A percentile compares a stretch with the other conserved stretches of the same genome.
These are phyloP conservation scores for Diaporthe humulicola DNA, from an alignment of 2,329 filamentous ascomycete genomes.

Conservation along the genomic window DNA sequence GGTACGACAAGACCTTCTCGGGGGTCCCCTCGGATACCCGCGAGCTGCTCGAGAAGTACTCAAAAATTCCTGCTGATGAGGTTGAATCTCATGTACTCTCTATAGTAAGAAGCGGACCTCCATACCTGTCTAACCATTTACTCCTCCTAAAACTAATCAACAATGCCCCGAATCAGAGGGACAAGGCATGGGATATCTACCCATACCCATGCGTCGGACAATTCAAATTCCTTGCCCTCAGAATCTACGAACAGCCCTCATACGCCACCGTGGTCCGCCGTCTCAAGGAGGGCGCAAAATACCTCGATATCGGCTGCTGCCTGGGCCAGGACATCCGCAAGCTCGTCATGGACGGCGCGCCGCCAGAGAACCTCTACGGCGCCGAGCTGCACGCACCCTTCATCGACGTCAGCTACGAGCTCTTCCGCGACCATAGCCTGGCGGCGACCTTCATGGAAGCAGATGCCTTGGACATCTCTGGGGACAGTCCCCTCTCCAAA, in stretches of 20 bases:
- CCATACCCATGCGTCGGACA: constrained; percentile 56
- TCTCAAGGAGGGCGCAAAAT: constrained; percentile 45
- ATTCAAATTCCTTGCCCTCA: constrained; percentile 55
- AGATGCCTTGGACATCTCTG: constrained; percentile 44
- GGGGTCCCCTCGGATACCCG: constrained; percentile 34
- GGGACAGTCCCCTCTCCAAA: constrained; percentile 36
- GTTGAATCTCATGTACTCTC: constrained; percentile 42
- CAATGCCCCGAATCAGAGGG: constrained; percentile 44
- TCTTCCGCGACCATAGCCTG: constrained; percentile 49
- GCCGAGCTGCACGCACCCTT: constrained; percentile 53
- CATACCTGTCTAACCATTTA: accelerated
- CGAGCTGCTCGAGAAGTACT: constrained; percentile 43
- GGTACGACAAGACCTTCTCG: constrained; percentile 29
- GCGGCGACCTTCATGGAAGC: constrained; percentile 43
- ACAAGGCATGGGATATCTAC: constrained; percentile 53
- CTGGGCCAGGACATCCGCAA: constrained; percentile 60
- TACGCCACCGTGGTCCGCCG: constrained; percentile 49
- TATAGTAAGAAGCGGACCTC: constrained; percentile 21
- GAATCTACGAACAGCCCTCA: constrained; percentile 47
- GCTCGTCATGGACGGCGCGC: constrained; percentile 55
- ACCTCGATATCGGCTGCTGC: constrained; percentile 60
- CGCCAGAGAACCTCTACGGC: constrained; percentile 53
- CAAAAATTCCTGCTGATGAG: constrained; percentile 41
- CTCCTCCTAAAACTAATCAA: not conserved
- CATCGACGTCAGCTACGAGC: constrained; percentile 50